Evolutionary conservation across 805 yeast species (phyloP), one percentile per base, ranked within the genome.

Genomic region (Yarrowia porcina): DNA sequence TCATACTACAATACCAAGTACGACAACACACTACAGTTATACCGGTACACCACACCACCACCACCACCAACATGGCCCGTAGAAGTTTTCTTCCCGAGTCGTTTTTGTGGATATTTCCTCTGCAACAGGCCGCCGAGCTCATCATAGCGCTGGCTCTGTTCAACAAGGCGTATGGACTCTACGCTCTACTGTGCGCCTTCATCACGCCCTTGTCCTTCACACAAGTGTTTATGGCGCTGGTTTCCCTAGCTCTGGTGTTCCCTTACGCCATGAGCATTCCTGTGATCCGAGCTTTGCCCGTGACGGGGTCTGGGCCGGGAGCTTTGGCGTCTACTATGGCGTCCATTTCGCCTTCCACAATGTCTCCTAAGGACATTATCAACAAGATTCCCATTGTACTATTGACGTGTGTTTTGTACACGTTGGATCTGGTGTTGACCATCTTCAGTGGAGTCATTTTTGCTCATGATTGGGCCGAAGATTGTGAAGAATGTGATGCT

Each of bases 121-220:
- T 56, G 17, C 61, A 56, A 28, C 61, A 56, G 38, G 61, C 61
- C 36, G 61, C 61, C 1, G 61, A 56, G 39, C 61, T 56, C 21
- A 56, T 56, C 49, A 39, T 56, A 10, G 61, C 61, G 2, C 49
- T 56, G 18, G 49, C 61, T 6, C 61, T 56, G 1, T 56, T 56
- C 61, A 56, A 56, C 61, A 56, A 56, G 61, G 61, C 61, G 11
- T 56, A 56, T 39, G 61, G 61, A 2, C 47, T 56, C 15, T 56
- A 56, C 17, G 61, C 61, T 4, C 49, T 56, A 3, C 23, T 56
- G 20, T 56, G 61, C 17, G 61, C 49, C 33, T 39, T 56, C 38
- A 39, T 41, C 36, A 56, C 61, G 25, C 47, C 47, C 0, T 49
- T 56, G 18, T 39, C 49, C 21, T 56, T 56, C 49, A 41, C 49